Base-by-base conservation (phyloP, 805 yeast genomes). In the Saturnispora mendoncae region DNA sequence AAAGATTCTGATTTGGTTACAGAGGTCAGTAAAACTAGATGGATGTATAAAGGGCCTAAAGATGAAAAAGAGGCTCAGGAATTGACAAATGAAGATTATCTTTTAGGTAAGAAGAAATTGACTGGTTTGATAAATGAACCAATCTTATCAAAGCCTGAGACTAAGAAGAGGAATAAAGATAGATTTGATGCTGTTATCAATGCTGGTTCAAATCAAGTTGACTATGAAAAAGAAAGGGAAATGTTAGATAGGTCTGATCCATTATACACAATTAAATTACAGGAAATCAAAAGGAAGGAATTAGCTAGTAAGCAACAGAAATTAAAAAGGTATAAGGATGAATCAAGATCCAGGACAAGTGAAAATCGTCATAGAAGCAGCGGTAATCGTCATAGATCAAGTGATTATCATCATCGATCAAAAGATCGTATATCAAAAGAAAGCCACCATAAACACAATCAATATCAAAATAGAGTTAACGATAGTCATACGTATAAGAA, bases 1-100 rank as follows among this genome's bases (percentile, higher is more conserved):
- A 64, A 38, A 20, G 31, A 25, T 5, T 9, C 10, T 2, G 42
- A 33, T 21, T 15, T 33, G 19, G 33, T 33, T 14, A 25, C 28
- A 52, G 61, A 4, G 44, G 54, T 60, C 41, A 21, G 32, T 10
- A 73, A 80, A 38, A 66, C 86, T 18, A 81, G 75, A 33, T 88
- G 97, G 97, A 90, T 90, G 94, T 88, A 88, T 55, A 73, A 80
- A 12, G 76, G 69, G 18, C 67, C 76, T 3, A 51, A 55, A 4
- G 43, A 38, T 32, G 17, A 51, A 35, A 14, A 50, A 6, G 49
- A 48, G 5, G 52, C 47, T 2, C 54, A 51, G 4, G 49, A 52
- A 5, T 54, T 47, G 23, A 65, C 66, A 1, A 64, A 66, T n/a
- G 80, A 77, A 44, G 78, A 68, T 43, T 65, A 73, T 49, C 54